Evolutionary conservation across 805 yeast genomes (phyloP).

Genomic region (Spathaspora boniae): DNA sequence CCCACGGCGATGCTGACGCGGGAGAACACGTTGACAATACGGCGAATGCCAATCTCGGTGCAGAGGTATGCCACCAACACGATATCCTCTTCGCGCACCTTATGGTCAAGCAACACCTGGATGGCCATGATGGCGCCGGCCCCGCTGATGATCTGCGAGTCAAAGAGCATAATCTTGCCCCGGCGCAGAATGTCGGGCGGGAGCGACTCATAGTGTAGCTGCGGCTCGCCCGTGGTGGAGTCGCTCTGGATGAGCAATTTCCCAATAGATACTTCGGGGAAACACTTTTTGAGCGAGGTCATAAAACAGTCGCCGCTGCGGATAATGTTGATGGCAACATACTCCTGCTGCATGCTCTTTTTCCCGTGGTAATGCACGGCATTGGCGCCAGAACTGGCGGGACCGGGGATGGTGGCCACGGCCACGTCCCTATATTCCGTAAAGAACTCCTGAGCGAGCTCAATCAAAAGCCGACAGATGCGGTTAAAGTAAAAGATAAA

Average conservation of each 20-base stretch:
- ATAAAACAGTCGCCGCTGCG: constrained; percentile 93
- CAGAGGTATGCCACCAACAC: constrained; percentile 68
- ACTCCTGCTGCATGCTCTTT: constrained; percentile 42
- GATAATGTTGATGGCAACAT: constrained; percentile 74
- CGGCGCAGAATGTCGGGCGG: constrained; percentile 39
- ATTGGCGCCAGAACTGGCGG: too few relatives aligned
- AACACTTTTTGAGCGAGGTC: constrained; percentile 67
- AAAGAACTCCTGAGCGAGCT: constrained; percentile 61
- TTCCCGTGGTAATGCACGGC: constrained; percentile 36
- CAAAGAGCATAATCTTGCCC: constrained; percentile 61
- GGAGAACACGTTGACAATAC: constrained; percentile 74
- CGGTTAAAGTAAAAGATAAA: constrained; percentile 86
- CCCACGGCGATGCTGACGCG: constrained; percentile 68
- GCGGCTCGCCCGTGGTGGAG: constrained; percentile 89
- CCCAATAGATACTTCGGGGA: constrained; percentile 79
- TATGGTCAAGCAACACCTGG: constrained; percentile 81
- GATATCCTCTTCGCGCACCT: constrained; percentile 57
- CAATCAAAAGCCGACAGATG: constrained; percentile 67
- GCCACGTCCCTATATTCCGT: constrained; percentile 29
- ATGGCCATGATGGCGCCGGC: constrained; percentile 95
- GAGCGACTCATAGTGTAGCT: constrained; percentile 73
- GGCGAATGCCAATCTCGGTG: constrained; percentile 72
- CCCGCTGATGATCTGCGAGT: constrained; percentile 87
- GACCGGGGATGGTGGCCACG: constrained; percentile 29
- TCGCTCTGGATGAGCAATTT: constrained; percentile 86